These are phyloP conservation scores for Brettanomyces bruxellensis DNA, from an alignment of 805 yeast species.

Conservation along the genomic window DNA sequence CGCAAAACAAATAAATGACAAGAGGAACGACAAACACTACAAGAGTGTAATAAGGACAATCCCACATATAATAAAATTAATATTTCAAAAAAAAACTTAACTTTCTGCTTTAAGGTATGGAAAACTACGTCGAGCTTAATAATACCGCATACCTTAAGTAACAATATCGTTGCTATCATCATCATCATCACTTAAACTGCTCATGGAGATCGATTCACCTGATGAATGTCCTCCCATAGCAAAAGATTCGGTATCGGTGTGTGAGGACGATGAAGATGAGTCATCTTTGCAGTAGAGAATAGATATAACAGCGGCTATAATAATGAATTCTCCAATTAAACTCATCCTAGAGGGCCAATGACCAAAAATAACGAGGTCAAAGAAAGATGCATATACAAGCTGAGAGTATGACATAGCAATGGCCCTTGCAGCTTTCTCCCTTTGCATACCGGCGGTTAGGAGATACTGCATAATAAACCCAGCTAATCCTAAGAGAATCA, in stretches of 20 bases:
- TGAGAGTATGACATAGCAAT: conserved; percentile 69
- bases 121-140: too few species aligned
- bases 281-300: conserved; percentile 41
- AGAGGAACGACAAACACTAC: too few species aligned
- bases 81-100: too few species aligned
- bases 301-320: conserved; percentile 53
- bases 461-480: conserved; percentile 81
- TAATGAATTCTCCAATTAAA: conserved; percentile 58
- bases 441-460: conserved; percentile 73
- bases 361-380: conserved; percentile 67
- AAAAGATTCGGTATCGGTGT: not conserved
- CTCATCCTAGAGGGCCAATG: conserved; percentile 67
- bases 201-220: not conserved
- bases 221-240: not conserved
- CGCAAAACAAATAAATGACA: too few species aligned
- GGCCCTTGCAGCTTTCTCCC: conserved; percentile 71
- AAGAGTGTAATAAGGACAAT: too few species aligned
- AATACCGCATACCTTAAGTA: too few species aligned
- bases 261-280: not conserved
- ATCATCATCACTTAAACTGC: conserved; percentile 1
- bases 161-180: not conserved
- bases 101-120: too few species aligned
- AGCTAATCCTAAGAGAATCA: conserved; percentile 54
- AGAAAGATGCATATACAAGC: conserved; percentile 65
- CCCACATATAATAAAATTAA: too few species aligned